phyloP scores from a whole-genome alignment of 2,329 filamentous ascomycete genomes.

The Sporothrix schenckii region DNA sequence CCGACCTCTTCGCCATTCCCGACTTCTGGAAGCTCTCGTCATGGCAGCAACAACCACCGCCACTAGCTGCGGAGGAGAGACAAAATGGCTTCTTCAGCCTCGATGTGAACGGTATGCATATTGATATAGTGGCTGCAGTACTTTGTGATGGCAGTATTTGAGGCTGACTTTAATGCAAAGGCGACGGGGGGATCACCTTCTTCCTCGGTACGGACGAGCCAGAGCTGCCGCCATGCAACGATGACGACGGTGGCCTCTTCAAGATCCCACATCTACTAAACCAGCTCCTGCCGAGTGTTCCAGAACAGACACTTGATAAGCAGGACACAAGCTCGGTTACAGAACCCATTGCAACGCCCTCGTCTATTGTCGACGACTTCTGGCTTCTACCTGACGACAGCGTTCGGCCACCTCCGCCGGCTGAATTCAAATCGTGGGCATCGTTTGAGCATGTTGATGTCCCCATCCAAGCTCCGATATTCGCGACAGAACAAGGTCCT shows the following conservation, averaged over 20 bases:
- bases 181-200: conserved; percentile 16
- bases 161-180: neutral
- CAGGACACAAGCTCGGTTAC: neutral
- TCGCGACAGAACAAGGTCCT: conserved; percentile 70
- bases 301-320: neutral
- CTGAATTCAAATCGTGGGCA: conserved; percentile 69
- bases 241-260: conserved; percentile 48
- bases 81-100: conserved; percentile 50
- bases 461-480: conserved; percentile 49
- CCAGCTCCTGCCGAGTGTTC: conserved; percentile 17
- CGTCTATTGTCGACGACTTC: conserved; percentile 44
- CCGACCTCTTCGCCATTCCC: conserved; percentile 65
- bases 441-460: conserved; percentile 55
- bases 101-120: conserved; percentile 42
- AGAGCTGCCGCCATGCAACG: neutral
- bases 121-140: neutral
- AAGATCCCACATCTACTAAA: conserved; percentile 45
- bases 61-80: conserved; percentile 6
- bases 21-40: conserved; percentile 62
- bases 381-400: conserved; percentile 53
- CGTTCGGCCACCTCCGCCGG: conserved; percentile 36
- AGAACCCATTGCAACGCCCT: neutral
- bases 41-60: conserved; percentile 47
- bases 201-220: conserved; percentile 34
- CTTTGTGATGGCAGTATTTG: neutral